A percentile compares a stretch with the other conserved stretches of the same genome.
phyloP scores from a whole-genome alignment of 2,329 filamentous ascomycete genomes.

The Fusarium sp. region DNA sequence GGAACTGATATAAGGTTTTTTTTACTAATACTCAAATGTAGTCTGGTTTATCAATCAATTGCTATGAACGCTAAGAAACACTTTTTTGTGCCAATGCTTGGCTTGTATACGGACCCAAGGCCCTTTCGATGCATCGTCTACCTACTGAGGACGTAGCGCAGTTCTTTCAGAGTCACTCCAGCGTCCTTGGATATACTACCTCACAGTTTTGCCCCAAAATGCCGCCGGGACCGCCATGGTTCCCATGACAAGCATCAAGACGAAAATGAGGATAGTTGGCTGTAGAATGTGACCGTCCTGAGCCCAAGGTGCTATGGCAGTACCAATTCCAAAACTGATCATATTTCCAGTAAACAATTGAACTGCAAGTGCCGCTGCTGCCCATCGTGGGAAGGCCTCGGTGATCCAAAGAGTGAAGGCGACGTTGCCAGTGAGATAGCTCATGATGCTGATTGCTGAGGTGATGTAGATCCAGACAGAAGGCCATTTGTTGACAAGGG shows the following conservation, averaged over 20 bases:
- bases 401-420: slow-evolving; percentile 34
- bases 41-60: rapidly evolving
- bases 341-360: slow-evolving; percentile 23
- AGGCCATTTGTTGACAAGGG: slow-evolving; percentile 5
- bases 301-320: slow-evolving; percentile 5
- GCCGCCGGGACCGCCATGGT: slow-evolving; percentile 26
- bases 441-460: slow-evolving; percentile 16
- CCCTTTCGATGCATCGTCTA: rapidly evolving
- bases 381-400: slow-evolving; percentile 29
- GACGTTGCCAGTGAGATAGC: slow-evolving; percentile 24
- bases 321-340: slow-evolving; percentile 19
- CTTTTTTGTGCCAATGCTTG: neutral
- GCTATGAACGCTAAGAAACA: neutral
- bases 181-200: slow-evolving; percentile 32
- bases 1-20: rapidly evolving
- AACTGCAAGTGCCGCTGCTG: slow-evolving; percentile 14
- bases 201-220: slow-evolving; percentile 27
- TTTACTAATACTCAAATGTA: neutral
- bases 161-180: slow-evolving; percentile 31
- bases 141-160: slow-evolving; percentile 29
- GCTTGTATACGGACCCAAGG: neutral
- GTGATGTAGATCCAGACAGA: slow-evolving; percentile 8
- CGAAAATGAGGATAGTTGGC: slow-evolving; percentile 15
- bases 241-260: slow-evolving; percentile 7
- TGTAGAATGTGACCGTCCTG: neutral